Evolutionary conservation across 805 yeast species (phyloP).

Genomic region (Teunomyces lycoperdinae): DNA sequence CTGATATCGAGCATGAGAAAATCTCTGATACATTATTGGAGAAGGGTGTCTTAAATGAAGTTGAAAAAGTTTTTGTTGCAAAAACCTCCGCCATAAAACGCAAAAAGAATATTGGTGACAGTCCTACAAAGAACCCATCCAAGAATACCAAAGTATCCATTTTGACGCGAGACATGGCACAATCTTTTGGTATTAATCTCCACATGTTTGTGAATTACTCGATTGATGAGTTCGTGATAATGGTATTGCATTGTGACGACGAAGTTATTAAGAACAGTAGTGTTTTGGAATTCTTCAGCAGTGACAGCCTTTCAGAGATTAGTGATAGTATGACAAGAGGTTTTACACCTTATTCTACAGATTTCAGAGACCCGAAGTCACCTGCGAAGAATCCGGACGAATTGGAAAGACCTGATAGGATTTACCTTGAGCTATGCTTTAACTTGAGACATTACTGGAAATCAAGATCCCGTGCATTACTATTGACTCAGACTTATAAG

Average conservation of each 20-base stretch:
- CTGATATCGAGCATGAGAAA: constrained; percentile 54
- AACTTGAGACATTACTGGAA: constrained; percentile 90
- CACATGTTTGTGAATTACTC: constrained; percentile 66
- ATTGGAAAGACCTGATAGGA: constrained; percentile 81
- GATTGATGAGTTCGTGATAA: constrained; percentile 65
- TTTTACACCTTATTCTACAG: constrained; percentile 76
- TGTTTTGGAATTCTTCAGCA: constrained; percentile 80
- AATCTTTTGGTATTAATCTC: constrained; percentile 90
- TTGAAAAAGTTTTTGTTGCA: constrained; percentile 86
- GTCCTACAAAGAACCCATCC: constrained; percentile 3
- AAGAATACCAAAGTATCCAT: constrained; percentile 56
- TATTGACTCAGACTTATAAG: constrained; percentile 66
- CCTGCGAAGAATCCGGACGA: constrained; percentile 69
- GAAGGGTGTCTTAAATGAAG: constrained; percentile 78
- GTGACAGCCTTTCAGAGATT: constrained; percentile 71
- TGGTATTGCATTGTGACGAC: constrained; percentile 71
- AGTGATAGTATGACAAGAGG: constrained; percentile 68
- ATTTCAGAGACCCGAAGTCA: constrained; percentile 49
- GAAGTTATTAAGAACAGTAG: constrained; percentile 68
- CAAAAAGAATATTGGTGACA: constrained; percentile 25
- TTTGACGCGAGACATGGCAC: constrained; percentile 81
- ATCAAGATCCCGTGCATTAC: constrained; percentile 81
- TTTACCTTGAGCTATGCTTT: constrained; percentile 78
- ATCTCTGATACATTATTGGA: constrained; percentile 63
- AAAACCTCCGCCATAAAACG: constrained; percentile 49